Percentiles rank a stretch among this genome's conserved stretches.
These are phyloP conservation scores for Plasmodium billcollinsi DNA, from an alignment of 169 alveolate genomes.

Conservation along the genomic window DNA sequence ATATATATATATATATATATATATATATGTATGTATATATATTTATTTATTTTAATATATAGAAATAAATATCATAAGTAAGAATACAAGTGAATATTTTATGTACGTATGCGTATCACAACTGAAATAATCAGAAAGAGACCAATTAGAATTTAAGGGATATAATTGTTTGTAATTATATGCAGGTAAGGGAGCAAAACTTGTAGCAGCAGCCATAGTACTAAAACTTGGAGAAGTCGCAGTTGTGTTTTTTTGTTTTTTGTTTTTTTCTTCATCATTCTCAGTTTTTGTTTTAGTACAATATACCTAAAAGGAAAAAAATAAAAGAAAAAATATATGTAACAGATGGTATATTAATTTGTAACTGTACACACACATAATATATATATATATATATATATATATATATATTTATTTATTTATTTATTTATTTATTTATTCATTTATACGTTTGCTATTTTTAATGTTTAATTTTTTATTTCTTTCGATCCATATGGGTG, in stretches of 20 bases:
- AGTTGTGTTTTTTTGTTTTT: neutral
- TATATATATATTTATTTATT: too few species aligned
- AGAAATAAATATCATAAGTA: neutral
- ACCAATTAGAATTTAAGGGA: neutral
- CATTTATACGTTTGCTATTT: too few species aligned
- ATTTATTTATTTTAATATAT: neutral
- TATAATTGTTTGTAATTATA: conserved; percentile 3
- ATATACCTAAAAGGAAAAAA: conserved; percentile 35
- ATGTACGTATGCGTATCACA: neutral
- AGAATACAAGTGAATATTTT: neutral
- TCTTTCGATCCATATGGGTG: neutral
- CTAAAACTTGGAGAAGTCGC: conserved; percentile 3
- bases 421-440: too few species aligned
- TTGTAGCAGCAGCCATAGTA: neutral
- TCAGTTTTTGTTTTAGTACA: conserved; percentile 19
- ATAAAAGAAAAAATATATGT: too few species aligned
- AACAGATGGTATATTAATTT: too few species aligned
- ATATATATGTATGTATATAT: neutral
- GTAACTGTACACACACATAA: too few species aligned
- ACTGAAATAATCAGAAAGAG: neutral
- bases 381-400: too few species aligned
- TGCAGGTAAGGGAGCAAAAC: conserved; percentile 14
- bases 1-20: neutral
- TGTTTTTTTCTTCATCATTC: neutral
- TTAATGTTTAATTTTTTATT: neutral